Evolutionary conservation across 75 land plant species (phyloP), one percentile per base, ranked within the genome.

Genomic region (Picea sitchensis): DNA sequence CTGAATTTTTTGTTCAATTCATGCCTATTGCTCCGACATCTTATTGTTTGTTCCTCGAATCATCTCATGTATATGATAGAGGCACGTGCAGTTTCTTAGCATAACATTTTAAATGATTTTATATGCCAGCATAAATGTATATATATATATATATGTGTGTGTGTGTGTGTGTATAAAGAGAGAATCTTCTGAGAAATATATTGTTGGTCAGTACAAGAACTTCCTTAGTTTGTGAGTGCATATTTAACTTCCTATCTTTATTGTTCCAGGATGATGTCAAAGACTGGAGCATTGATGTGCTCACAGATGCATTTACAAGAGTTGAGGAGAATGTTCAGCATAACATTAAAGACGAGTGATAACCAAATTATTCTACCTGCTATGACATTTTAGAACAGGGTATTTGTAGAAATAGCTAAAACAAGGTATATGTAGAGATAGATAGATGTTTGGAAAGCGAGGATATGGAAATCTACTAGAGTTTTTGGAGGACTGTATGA

Each of bases 271-370:
- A 92, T 63, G 94, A 94, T 67, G 61, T 90, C 80, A 94, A 90
- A 84, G 92, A 94, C 77, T 94, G 96, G 96, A 87, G 89, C 31
- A 82, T 90, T 68, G 96, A 94, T 88, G 92, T 94, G 51, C 84
- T 94, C 61, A 87, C 89, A 18, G 92, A 94, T 88, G 94, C 89
- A 58, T 80, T 92, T 32, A 84, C 87, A 57, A 83, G 96, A 56
- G 92, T 78, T 59, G 96, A 94, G 79, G 96, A 94, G 59, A 59
- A 30, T 38, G 32, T 80, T 72, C 84, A 47, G n/a, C 58, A 76
- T 15, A 76, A 76, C n/a, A 5, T 15, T 54, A 58, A 23, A 17
- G 77, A 21, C 36, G 57, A 76, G 18, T 21, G 18, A 61, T 71
- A 71, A 71, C 44, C 26, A 44, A 0, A 44, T 41, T 3, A 44